Evolutionary conservation across 257 asterid species (phyloP).

Genomic region (Henckelia pumila): DNA sequence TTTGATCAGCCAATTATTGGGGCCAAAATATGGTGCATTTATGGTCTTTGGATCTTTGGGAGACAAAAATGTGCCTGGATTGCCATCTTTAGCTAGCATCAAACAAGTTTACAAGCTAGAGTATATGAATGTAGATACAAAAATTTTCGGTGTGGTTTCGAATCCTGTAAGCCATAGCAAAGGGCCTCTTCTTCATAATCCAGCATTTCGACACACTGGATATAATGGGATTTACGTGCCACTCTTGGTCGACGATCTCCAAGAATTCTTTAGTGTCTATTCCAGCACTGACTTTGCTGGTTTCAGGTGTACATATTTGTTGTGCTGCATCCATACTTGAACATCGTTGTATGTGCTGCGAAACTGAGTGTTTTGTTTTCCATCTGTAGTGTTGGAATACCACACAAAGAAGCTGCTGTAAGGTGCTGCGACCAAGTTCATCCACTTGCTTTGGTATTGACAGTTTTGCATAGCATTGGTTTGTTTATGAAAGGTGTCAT

Average conservation of each 20-base stretch:
- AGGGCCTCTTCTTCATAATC: conserved; percentile 72
- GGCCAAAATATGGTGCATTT: conserved; percentile 70
- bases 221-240: conserved; percentile 73
- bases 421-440: conserved; percentile 68
- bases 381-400: conserved; percentile 58
- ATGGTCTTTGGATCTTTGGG: conserved; percentile 46
- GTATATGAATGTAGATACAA: conserved; percentile 47
- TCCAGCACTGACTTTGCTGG: conserved; percentile 62
- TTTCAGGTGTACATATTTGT: conserved; percentile 51
- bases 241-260: conserved; percentile 54
- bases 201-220: conserved; percentile 54
- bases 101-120: conserved; percentile 54
- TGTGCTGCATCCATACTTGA: neutral
- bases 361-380: neutral
- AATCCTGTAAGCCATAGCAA: conserved; percentile 72
- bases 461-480: neutral
- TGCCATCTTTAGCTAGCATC: conserved; percentile 57
- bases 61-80: conserved; percentile 42
- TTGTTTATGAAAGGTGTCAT: neutral
- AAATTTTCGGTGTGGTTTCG: conserved; percentile 58
- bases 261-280: conserved; percentile 58
- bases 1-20: conserved; percentile 63
- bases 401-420: conserved; percentile 67
- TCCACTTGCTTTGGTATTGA: conserved; percentile 65
- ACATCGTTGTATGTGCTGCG: neutral